These are phyloP conservation scores for Calonectria hawksworthii DNA, from an alignment of 2,329 filamentous ascomycete species.

Conservation along the genomic window DNA sequence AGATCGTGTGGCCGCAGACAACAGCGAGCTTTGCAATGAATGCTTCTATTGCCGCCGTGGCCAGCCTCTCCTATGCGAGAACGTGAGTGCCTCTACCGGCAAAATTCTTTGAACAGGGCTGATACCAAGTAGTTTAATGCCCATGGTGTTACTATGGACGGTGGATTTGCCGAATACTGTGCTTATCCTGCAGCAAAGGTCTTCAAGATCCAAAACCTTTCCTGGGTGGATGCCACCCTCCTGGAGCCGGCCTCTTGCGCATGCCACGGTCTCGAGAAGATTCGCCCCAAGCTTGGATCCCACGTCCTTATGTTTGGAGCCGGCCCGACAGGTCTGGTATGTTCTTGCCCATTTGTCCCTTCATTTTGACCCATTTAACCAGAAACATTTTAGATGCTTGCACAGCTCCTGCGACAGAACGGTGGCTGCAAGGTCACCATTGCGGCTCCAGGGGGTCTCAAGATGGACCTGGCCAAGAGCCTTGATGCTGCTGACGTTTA, in stretches of 20 bases:
- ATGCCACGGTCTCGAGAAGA: conserved; percentile 79
- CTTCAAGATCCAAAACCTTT: conserved; percentile 76
- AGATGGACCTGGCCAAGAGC: conserved; percentile 77
- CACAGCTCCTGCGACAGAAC: conserved; percentile 74
- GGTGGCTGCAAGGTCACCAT: conserved; percentile 79
- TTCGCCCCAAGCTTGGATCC: conserved; percentile 74
- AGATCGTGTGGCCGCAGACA: conserved; percentile 75
- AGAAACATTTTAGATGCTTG: conserved; percentile 58
- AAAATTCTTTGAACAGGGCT: neutral
- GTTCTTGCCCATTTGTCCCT: conserved; percentile 33
- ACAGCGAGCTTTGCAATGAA: conserved; percentile 77
- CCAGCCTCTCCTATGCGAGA: conserved; percentile 77
- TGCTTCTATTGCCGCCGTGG: conserved; percentile 82
- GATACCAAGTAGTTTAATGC: conserved; percentile 65
- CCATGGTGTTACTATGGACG: conserved; percentile 77
- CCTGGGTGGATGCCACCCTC: conserved; percentile 77
- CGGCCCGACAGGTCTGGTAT: conserved; percentile 74
- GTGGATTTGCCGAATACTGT: conserved; percentile 80
- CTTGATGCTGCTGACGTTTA: conserved; percentile 68
- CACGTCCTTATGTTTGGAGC: conserved; percentile 76
- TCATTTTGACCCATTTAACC: neutral
- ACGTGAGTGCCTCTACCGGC: conserved; percentile 50
- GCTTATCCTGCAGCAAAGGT: conserved; percentile 67
- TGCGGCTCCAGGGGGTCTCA: conserved; percentile 76
- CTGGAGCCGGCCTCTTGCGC: conserved; percentile 80